Conservation (phyloP, 2,329 filamentous ascomycete genomes). For the Coniochaeta hoffmannii region DNA sequence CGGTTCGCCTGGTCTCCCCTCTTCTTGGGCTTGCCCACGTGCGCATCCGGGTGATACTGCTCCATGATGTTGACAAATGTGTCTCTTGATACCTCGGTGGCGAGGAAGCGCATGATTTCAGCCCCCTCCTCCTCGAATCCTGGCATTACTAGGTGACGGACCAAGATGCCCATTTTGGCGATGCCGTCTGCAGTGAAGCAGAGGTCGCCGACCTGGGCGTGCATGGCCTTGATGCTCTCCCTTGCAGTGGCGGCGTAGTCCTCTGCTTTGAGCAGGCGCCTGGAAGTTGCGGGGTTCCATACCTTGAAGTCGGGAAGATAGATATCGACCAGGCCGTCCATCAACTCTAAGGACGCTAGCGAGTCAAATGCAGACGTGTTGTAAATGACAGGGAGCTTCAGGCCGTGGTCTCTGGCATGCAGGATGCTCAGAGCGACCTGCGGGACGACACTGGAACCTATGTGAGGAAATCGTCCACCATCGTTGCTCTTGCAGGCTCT, state of each 20-base stretch:
- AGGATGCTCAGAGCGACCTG: slow-evolving; percentile 74
- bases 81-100: slow-evolving; percentile 63
- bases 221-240: slow-evolving; percentile 75
- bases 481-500: neutral
- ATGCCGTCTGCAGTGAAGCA: slow-evolving; percentile 77
- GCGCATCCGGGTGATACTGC: slow-evolving; percentile 73
- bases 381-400: slow-evolving; percentile 71
- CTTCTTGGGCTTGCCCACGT: slow-evolving; percentile 65
- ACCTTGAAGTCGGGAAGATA: slow-evolving; percentile 88
- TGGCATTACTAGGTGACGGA: slow-evolving; percentile 81
- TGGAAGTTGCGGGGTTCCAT: slow-evolving; percentile 60
- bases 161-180: slow-evolving; percentile 67
- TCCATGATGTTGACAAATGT: slow-evolving; percentile 85
- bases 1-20: slow-evolving; percentile 20
- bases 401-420: slow-evolving; percentile 60
- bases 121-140: slow-evolving; percentile 66
- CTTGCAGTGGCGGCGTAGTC: slow-evolving; percentile 65
- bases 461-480: neutral
- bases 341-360: slow-evolving; percentile 59
- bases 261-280: slow-evolving; percentile 68
- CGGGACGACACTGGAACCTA: slow-evolving; percentile 52
- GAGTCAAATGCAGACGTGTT: slow-evolving; percentile 81
- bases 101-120: slow-evolving; percentile 70
- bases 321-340: slow-evolving; percentile 77
- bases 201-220: slow-evolving; percentile 73